phyloP scores from a whole-genome alignment of 2,329 filamentous ascomycete species.

The Pseudocercospora pini-densiflorae region DNA sequence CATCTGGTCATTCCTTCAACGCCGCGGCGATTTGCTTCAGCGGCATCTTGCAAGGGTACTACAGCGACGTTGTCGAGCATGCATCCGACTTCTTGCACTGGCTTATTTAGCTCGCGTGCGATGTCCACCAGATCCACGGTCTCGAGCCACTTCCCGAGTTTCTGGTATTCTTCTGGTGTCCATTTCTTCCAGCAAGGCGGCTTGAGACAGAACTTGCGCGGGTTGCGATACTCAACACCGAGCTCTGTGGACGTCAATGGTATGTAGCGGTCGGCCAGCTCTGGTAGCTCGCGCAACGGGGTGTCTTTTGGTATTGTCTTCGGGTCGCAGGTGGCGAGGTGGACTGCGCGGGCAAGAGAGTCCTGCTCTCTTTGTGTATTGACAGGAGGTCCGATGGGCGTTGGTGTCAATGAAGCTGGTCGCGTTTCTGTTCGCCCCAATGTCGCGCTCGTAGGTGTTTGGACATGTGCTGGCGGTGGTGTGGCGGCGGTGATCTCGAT shows the following conservation, averaged over 20 bases:
- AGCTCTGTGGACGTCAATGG: constrained; percentile 13
- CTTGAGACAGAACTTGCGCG: constrained; percentile 29
- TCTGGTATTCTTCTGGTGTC: constrained; percentile 18
- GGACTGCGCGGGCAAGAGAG: not conserved
- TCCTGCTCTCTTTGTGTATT: not conserved
- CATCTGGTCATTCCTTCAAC: constrained; percentile 24
- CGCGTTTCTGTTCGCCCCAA: not conserved
- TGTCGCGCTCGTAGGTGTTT: not conserved
- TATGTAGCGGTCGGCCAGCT: constrained; percentile 14
- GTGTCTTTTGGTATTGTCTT: not conserved
- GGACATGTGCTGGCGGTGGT: not conserved
- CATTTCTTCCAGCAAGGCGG: constrained; percentile 33
- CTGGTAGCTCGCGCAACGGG: constrained; percentile 11
- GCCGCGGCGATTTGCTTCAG: constrained; percentile 19
- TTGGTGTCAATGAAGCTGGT: not conserved
- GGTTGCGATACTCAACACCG: constrained; percentile 18
- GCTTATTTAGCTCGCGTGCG: constrained; percentile 19
- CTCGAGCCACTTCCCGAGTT: constrained; percentile 21
- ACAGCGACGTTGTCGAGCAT: constrained; percentile 25
- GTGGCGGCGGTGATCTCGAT: not conserved
- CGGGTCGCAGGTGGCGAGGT: not conserved
- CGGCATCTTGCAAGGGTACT: constrained; percentile 26
- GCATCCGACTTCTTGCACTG: constrained; percentile 31
- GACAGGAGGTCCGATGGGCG: not conserved
- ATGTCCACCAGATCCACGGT: constrained; percentile 26